Evolutionary conservation across 768 basidiomycete species (phyloP).

Genomic region (Lentinula raphanica): DNA sequence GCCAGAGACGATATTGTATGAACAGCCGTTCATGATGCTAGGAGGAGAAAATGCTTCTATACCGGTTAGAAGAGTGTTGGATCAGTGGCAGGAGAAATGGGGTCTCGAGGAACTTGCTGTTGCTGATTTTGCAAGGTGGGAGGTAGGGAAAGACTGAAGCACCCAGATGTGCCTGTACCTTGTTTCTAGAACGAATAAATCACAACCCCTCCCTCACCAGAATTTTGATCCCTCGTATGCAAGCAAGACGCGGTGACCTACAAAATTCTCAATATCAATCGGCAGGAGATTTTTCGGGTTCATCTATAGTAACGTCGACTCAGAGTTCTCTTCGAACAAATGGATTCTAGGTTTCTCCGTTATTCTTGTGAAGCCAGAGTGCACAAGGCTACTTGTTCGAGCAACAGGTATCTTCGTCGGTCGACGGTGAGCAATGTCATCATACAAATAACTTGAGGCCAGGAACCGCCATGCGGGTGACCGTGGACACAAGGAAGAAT

Average conservation of each 20-base stretch:
- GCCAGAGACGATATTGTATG: slow-evolving; percentile 55
- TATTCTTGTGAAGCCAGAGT: background rate
- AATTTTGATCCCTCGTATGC: background rate
- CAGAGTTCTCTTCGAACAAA: background rate
- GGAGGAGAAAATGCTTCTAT: slow-evolving; percentile 46
- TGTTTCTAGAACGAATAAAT: background rate
- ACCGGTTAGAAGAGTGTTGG: slow-evolving; percentile 41
- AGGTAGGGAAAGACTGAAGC: slow-evolving; percentile 16
- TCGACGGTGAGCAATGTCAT: background rate
- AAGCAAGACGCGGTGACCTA: background rate
- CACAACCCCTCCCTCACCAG: background rate
- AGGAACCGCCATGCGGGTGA: background rate
- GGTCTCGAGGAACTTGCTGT: slow-evolving; percentile 34
- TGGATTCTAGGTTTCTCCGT: background rate
- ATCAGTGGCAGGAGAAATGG: slow-evolving; percentile 49
- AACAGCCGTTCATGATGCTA: slow-evolving; percentile 71
- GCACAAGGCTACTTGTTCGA: background rate
- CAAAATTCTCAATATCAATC: background rate
- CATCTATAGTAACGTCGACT: background rate
- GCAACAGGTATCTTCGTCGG: background rate
- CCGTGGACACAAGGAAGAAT: background rate
- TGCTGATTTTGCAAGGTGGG: slow-evolving; percentile 23
- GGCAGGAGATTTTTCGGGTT: background rate
- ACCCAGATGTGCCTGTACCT: background rate
- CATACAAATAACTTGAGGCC: background rate